Conservation (phyloP, 148 eudicot genomes). For the Camellia japonica region DNA sequence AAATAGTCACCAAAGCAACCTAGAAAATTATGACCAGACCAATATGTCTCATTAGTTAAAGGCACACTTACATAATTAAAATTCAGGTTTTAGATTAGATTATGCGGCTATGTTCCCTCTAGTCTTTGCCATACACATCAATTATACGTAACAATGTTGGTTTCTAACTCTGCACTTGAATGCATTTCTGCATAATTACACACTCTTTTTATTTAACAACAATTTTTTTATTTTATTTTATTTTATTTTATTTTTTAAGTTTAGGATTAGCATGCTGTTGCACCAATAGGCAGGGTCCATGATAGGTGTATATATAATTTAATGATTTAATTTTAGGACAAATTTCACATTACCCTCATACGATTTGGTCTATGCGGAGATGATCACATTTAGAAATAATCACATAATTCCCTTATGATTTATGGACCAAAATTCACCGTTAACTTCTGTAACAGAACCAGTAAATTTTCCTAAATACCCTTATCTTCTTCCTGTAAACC, state of each 20-base stretch:
- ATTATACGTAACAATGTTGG: slow-evolving; percentile 19
- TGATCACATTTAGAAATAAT: too few species aligned
- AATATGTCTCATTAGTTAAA: slow-evolving; percentile 14
- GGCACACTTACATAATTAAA: slow-evolving; percentile 22
- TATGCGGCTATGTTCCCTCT: slow-evolving; percentile 16
- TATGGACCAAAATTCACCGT: too few species aligned
- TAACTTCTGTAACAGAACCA: too few species aligned
- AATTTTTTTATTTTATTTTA: background rate
- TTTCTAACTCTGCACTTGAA: slow-evolving; percentile 14
- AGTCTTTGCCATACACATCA: background rate
- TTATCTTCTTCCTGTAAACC: too few species aligned
- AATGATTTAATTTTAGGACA: slow-evolving; percentile 1
- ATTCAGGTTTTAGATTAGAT: slow-evolving; percentile 11
- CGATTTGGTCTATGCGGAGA: too few species aligned
- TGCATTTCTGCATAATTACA: background rate
- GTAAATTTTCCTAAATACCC: too few species aligned
- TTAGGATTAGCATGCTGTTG: background rate
- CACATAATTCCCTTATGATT: too few species aligned
- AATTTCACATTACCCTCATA: too few species aligned
- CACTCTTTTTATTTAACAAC: background rate
- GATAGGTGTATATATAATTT: background rate
- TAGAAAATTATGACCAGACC: background rate
- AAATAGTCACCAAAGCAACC: background rate
- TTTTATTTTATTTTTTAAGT: background rate
- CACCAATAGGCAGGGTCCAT: slow-evolving; percentile 10